These are phyloP conservation scores for Podospora comata DNA, from an alignment of 495 filamentous ascomycete species.

Conservation along the genomic window DNA sequence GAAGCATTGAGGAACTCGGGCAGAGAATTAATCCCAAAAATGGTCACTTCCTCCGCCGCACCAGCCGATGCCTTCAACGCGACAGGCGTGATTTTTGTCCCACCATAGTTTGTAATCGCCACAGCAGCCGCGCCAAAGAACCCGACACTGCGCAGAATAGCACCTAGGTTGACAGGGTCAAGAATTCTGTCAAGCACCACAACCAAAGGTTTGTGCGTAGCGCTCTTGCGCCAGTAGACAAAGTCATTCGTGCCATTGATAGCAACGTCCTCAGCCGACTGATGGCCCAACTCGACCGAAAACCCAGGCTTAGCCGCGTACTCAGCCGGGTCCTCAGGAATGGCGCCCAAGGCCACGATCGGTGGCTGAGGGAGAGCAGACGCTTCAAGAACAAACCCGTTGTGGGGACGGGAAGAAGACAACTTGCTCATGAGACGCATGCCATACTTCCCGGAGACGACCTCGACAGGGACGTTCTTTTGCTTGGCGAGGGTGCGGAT, in stretches of 20 bases:
- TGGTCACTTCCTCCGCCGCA: conserved; percentile 71
- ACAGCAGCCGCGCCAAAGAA: conserved; percentile 82
- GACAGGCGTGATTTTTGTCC: conserved; percentile 68
- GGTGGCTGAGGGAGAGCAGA: conserved; percentile 77
- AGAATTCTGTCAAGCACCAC: conserved; percentile 79
- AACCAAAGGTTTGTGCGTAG: conserved; percentile 66
- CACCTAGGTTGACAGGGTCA: conserved; percentile 87
- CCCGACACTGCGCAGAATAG: conserved; percentile 78
- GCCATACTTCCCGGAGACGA: conserved; percentile 47
- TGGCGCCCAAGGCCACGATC: conserved; percentile 54
- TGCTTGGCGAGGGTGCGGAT: conserved; percentile 58
- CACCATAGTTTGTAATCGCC: conserved; percentile 61
- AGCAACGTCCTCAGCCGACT: conserved; percentile 66
- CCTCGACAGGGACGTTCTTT: conserved; percentile 52
- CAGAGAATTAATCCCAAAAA: conserved; percentile 64
- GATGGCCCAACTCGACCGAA: conserved; percentile 57
- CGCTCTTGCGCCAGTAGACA: conserved; percentile 34
- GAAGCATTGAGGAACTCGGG: conserved; percentile 65
- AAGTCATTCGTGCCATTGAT: conserved; percentile 60
- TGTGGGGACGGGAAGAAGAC: conserved; percentile 80
- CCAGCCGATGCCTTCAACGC: conserved; percentile 84
- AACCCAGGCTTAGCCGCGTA: conserved; percentile 46
- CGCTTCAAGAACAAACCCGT: conserved; percentile 83
- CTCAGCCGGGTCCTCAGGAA: conserved; percentile 38
- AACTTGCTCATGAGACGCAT: conserved; percentile 75